Evolutionary conservation across 2,329 filamentous ascomycete genomes (phyloP).

Genomic region (Ascochyta koolunga): DNA sequence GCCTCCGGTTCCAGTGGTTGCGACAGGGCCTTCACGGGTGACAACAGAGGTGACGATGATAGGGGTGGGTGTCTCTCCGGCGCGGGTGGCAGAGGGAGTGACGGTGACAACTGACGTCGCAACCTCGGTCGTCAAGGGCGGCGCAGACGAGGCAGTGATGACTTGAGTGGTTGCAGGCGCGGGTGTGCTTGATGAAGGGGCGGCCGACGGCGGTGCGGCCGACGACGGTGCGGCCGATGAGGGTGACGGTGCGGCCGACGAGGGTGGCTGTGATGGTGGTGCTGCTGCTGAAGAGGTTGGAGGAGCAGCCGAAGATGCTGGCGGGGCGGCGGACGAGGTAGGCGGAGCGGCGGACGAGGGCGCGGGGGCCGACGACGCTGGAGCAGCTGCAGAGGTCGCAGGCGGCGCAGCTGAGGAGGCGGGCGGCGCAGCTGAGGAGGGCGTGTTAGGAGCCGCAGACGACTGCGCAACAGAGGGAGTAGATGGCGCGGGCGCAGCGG

Average conservation of each 20-base stretch:
- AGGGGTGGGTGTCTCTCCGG: conserved; percentile 27
- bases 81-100: conserved; percentile 25
- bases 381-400: conserved; percentile 9
- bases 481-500: conserved; percentile 24
- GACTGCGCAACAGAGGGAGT: conserved; percentile 21
- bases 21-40: conserved; percentile 13
- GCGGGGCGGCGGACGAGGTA: conserved; percentile 25
- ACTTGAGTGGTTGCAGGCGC: conserved; percentile 18
- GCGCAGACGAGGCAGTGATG: conserved; percentile 32
- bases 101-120: conserved; percentile 29
- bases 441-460: conserved; percentile 25
- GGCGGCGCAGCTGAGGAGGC: conserved; percentile 17
- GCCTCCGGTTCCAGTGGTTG: conserved; percentile 13
- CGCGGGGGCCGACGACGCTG: conserved; percentile 19
- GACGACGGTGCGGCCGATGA: conserved; percentile 4
- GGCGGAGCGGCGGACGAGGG: conserved; percentile 21
- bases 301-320: conserved; percentile 18
- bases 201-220: conserved; percentile 9
- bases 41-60: conserved; percentile 26
- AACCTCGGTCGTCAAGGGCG: conserved; percentile 27
- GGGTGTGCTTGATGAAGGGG: conserved; percentile 20
- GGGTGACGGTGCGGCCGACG: conserved; percentile 13
- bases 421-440: conserved; percentile 20
- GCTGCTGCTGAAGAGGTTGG: conserved; percentile 48
- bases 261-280: conserved; percentile 48